Evolutionary conservation across 2,329 filamentous ascomycete genomes (phyloP).

Genomic region (Hymenoscyphus fructigenus): DNA sequence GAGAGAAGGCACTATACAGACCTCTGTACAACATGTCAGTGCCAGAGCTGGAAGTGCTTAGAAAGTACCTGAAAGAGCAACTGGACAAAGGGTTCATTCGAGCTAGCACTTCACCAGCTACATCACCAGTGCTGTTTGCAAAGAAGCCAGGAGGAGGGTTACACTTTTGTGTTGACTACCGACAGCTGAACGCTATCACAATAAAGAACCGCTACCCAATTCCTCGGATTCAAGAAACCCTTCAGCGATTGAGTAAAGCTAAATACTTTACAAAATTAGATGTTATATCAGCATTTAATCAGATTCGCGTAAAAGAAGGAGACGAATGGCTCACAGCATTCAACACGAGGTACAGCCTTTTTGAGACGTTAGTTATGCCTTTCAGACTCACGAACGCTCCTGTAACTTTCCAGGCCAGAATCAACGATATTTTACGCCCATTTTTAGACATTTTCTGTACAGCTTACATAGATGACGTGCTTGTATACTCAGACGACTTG

Average conservation of each 20-base stretch:
- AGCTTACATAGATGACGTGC: neutral
- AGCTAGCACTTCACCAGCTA: neutral
- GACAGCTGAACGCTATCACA: neutral
- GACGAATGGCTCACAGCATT: neutral
- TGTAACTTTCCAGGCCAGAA: neutral
- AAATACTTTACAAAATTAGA: neutral
- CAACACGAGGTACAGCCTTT: neutral
- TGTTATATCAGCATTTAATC: neutral
- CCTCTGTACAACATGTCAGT: neutral
- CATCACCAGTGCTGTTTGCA: neutral
- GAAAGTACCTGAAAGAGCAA: neutral
- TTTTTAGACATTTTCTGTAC: neutral
- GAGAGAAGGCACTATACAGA: neutral
- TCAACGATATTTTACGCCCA: neutral
- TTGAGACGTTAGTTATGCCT: neutral
- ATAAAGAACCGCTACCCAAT: neutral
- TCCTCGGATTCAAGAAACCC: neutral
- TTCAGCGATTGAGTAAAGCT: neutral
- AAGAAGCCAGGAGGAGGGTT: neutral
- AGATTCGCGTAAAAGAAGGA: neutral
- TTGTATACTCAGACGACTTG: neutral
- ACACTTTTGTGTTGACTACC: neutral
- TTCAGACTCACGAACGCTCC: neutral
- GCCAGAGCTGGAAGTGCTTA: neutral
- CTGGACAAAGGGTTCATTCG: neutral